Evolutionary conservation across 1,284 basidiomycete species (phyloP), one percentile per base, ranked within the genome.

Genomic region (Ceratorhiza oryzae-sativae): DNA sequence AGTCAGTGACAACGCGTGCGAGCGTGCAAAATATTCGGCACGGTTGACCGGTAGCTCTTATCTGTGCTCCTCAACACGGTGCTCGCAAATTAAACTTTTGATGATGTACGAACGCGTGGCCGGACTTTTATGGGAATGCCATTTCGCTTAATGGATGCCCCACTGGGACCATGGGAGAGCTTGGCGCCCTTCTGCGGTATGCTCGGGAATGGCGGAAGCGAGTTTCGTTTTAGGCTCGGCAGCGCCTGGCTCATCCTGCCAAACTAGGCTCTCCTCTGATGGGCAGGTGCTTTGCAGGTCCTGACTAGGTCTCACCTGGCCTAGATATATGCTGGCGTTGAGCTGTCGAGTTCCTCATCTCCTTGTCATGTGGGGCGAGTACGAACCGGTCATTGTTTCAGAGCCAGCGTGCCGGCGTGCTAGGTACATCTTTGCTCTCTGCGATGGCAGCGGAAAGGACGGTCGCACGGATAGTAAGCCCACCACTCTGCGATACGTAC

Each of bases 381-480:
- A n/a, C n/a, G n/a, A n/a, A n/a, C n/a, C n/a, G n/a, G 46, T 23
- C 18, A 23, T 23, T 4, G 23, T 23, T 51, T 51, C 8, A 9
- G 20, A n/a, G 4, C 4, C 18, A 2, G 23, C 23, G 23, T 15
- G 27, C 15, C 4, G 15, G 6, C 42, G 42, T 55, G 36, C 59
- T 18, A 62, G 41, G 27, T 67, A 55, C 25, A 67, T 67, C n/a
- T 53, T 67, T 18, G 63, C 36, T 2, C 48, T 67, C 13, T 67
- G 65, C 20, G 65, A 68, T 58, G 65, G 65, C 10, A 68, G 51
- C 27, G 65, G 65, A 20, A 68, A 68, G 41, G 46, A 68, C 23
- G 65, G 65, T 15, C 27, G 34, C 15, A n/a, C 27, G n/a, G 30
- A 34, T 4, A 41, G 65, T 68, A 13, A 46, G 51, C 18, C 9